These are phyloP conservation scores for Wallacemonas collosoma DNA, from an alignment of 208 protist species.

Conservation along the genomic window DNA sequence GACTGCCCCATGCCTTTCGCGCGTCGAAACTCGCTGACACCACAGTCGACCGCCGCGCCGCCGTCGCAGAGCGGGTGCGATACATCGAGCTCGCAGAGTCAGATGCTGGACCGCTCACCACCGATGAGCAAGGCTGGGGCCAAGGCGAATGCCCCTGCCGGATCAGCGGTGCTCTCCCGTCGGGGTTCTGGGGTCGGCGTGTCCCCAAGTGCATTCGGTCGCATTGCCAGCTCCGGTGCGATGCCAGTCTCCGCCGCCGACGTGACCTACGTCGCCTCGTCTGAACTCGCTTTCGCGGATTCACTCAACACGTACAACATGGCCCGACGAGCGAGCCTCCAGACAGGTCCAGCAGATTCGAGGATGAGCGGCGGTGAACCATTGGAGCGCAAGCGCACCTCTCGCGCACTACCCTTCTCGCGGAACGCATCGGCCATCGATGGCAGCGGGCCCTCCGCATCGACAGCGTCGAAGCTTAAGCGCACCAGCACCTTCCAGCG, in stretches of 20 bases:
- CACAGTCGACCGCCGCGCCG: background rate
- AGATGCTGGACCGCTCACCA: conserved; percentile 3
- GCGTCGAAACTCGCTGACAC: background rate
- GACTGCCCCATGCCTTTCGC: conserved; percentile 3
- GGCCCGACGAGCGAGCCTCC: conserved; percentile 37
- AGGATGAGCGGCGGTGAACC: background rate
- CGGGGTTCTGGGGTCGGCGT: conserved; percentile 5
- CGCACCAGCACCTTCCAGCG: background rate
- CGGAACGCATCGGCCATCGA: background rate
- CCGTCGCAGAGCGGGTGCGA: background rate
- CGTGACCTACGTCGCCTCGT: conserved; percentile 51
- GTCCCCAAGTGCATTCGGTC: conserved; percentile 22
- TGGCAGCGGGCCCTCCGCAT: background rate
- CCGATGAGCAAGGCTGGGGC: background rate
- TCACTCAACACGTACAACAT: conserved; percentile 61
- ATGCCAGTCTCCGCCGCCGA: conserved; percentile 61
- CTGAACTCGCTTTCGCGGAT: conserved; percentile 45
- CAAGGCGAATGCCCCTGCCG: conserved; percentile 4
- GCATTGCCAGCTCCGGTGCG: conserved; percentile 40
- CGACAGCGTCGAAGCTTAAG: background rate
- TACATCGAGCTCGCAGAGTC: background rate
- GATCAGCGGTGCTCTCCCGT: background rate
- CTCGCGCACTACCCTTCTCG: conserved; percentile 12
- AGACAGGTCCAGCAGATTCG: conserved; percentile 5
- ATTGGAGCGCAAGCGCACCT: conserved; percentile 15